A percentile compares a stretch with the other conserved stretches of the same genome.
These are phyloP conservation scores for Hsuehochloa calcarea DNA, from an alignment of 176 grass and related monocot genomes.

Conservation along the genomic window DNA sequence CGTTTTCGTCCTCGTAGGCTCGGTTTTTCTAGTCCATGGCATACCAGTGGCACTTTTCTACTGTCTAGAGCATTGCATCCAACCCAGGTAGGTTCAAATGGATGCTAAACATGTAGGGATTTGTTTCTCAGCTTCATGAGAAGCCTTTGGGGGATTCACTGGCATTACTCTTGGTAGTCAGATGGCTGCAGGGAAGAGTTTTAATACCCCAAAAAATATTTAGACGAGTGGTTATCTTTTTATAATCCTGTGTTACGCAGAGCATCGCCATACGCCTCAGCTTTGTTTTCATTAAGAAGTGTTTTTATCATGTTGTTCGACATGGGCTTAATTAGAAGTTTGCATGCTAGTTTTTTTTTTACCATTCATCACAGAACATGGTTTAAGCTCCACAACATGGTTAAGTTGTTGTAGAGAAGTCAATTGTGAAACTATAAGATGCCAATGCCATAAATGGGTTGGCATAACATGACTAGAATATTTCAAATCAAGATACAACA, in stretches of 20 bases:
- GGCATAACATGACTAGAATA: background rate
- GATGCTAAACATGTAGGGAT: background rate
- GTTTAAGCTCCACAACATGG: background rate
- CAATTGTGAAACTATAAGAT: background rate
- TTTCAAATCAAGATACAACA: background rate
- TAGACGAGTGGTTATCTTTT: background rate
- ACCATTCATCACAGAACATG: background rate
- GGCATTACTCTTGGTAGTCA: background rate
- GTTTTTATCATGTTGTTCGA: background rate
- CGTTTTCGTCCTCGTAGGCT: background rate
- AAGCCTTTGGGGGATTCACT: background rate
- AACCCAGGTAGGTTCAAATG: background rate
- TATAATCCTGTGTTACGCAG: background rate
- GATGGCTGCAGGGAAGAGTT: background rate
- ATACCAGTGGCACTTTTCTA: background rate
- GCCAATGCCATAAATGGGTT: background rate
- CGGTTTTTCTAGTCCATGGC: background rate
- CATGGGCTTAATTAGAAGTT: background rate
- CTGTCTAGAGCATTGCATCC: background rate
- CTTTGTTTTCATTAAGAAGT: background rate
- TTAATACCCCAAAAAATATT: background rate
- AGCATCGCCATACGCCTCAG: background rate
- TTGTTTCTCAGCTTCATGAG: too few species aligned
- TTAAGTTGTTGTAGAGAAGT: background rate
- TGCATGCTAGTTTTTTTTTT: background rate